Evolutionary conservation across 306 rosid species (phyloP).

Genomic region (Pterocarpus macrocarpus): DNA sequence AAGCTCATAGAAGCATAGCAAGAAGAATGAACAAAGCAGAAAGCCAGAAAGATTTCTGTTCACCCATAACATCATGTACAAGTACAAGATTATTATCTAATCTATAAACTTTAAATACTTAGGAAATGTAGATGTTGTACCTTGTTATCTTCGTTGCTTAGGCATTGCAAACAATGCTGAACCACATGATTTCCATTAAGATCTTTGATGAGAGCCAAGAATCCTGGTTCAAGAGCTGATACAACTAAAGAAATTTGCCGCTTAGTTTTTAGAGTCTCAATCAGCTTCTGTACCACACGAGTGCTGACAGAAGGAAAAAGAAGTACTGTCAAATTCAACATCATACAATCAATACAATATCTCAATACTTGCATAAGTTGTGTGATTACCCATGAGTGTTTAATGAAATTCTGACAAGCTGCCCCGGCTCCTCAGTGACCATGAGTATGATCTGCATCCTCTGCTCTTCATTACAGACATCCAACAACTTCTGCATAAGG

Average conservation of each 20-base stretch:
- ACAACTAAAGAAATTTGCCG: conserved; percentile 61
- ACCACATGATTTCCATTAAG: conserved; percentile 78
- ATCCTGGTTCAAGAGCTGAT: conserved; percentile 72
- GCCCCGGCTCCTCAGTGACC: conserved; percentile 58
- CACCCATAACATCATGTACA: neutral
- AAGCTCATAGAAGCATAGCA: neutral
- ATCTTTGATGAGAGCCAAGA: conserved; percentile 69
- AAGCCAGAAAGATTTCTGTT: neutral
- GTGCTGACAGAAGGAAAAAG: conserved; percentile 57
- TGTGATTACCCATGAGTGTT: conserved; percentile 67
- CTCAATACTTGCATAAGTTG: conserved; percentile 32
- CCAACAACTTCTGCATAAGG: conserved; percentile 70
- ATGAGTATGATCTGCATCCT: conserved; percentile 54
- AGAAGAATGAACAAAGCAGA: conserved; percentile 7
- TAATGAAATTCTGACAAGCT: conserved; percentile 65
- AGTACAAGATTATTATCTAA: conserved; percentile 12
- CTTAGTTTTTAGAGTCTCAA: conserved; percentile 71
- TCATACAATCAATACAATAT: conserved; percentile 15
- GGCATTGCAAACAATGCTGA: conserved; percentile 69
- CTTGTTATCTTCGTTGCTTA: conserved; percentile 62
- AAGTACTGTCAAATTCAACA: conserved; percentile 17
- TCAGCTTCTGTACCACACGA: conserved; percentile 74
- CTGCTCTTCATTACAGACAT: conserved; percentile 67
- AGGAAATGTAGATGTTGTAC: conserved; percentile 40
- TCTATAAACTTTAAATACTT: conserved; percentile 1